Base-by-base conservation (phyloP, 2,329 filamentous ascomycete genomes). In the Ramichloridium luteum region DNA sequence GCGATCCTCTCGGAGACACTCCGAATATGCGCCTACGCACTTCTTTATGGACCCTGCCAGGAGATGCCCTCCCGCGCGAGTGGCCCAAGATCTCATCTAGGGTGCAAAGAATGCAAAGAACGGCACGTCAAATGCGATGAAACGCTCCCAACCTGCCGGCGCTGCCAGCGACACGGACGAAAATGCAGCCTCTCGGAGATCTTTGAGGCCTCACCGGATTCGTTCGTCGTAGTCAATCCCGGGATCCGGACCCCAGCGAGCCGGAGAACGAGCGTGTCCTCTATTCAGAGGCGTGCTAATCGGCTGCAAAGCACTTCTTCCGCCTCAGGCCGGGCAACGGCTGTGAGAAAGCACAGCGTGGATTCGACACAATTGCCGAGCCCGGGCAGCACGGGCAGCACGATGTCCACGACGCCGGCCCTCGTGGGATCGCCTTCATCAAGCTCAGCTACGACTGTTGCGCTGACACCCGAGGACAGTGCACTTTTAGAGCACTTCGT, bases 41-140 rank as follows among this genome's bases (percentile, higher is more conserved):
- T n/a, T n/a, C n/a, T n/a, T n/a, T n/a, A n/a, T 23, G 20, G n/a
- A 23, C 20, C 8, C n/a, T 23, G 20, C 20, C 8, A 23, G 20
- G n/a, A 8, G 20, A 23, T 23, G 20, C 20, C 20, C 20, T 23
- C 20, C 20, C 20, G 20, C n/a, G 20, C 20, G 20, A 23, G 20
- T 23, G n/a, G n/a, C 20, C 8, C 20, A 8, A 23, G n/a, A 23
- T 23, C 20, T 8, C 20, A 23, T 23, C 20, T 23, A 8, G 20
- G 20, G n/a, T 23, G 20, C 20, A 23, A n/a, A 23, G 20, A 23
- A 23, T 23, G 20, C 20, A 8, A n/a, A 23, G 20, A 8, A n/a
- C 20, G n/a, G 20, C 20, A 23, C 20, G 20, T 23, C 20, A 23
- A 23, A n/a, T 23, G 20, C 20, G 20, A 23, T n/a, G 20, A 23